Evolutionary conservation across 352 stramenopile genomes (phyloP), one percentile per base, ranked within the genome.

Genomic region (Globisporangium uncinulatum): DNA sequence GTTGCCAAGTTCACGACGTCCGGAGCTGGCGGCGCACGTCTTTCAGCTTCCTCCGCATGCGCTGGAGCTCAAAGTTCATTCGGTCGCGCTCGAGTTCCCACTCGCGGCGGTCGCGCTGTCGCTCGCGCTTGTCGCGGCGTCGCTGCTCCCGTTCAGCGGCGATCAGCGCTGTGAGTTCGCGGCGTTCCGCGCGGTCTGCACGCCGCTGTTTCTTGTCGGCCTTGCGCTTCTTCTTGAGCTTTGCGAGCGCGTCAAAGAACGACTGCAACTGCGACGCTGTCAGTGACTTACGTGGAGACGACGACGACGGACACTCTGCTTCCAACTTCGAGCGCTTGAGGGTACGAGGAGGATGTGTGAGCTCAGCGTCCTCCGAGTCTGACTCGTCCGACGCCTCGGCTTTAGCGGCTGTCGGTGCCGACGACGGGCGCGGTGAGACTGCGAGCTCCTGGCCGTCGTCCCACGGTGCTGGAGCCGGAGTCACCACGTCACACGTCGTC

Each of bases 81-180:
- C 37, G 36, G 51, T 56, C 51, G 51, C 51, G 36, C 51, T 56
- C 51, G 6, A 56, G 36, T 24, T 48, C 37, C 51, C 51, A 56
- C 37, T 47, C 21, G 4, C 29, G 36, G 2, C 37, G 36, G 9
- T 56, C 51, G 7, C 43, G 42, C 51, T 29, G 51, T 3, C 37
- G 36, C 21, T 56, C 37, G 14, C 46, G 21, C 43, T 44, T 36
- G 37, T 56, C 51, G 17, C 20, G 36, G 6, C 31, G 36, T 14
- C 37, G 51, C 14, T 41, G 36, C 20, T 56, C 41, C n/a, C 51
- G 51, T 24, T 56, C 51, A 14, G 47, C 20, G 1, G 21, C 0
- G 14, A 56, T 56, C 36, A 56, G 14, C 21, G 31, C 21, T 10
- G 29, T 39, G 20, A 56, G 37, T 3, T 46, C 51, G 13, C 32